Evolutionary conservation across 2,329 filamentous ascomycete genomes (phyloP), one percentile per base, ranked within the genome.

Genomic region (Tympanopsis confertula): DNA sequence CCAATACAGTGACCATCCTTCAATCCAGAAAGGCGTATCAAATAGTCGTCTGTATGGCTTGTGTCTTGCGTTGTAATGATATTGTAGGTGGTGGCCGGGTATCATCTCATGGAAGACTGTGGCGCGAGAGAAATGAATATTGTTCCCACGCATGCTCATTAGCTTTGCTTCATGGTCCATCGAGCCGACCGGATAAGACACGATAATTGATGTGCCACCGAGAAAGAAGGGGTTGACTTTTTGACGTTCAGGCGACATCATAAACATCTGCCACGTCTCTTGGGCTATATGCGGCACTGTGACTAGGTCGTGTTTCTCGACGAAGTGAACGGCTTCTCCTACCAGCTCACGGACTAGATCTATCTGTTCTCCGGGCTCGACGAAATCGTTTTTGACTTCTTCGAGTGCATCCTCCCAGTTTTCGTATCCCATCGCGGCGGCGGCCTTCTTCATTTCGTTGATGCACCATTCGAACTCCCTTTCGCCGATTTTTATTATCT

Each of bases 1-100:
- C 72, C 72, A 77, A 49, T 78, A 78, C 44, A 75, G 62, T 7
- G 72, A 67, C 71, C 72, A 77, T 14, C 73, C 73, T 50, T 78
- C 74, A 26, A 72, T 64, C 55, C 64, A 75, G 47, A 78, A 77
- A 0, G 71, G 69, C 1, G 72, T 77, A 20, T 57, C 51, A 50
- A 77, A 77, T 5, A 75, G 46, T 15, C 51, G 50, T 4, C 72
- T 63, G 49, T 77, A 69, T 3, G 63, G 60, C 14, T 59, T 61
- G 41, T 63, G 50, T 5, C 72, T 61, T 13, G 56, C 51, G 13
- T 61, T 64, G 47, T 68, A 59, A 50, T 68, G 65, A 13, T 66
- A 51, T 47, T 77, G 72, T 19, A 75, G 55, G 37, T 71, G 62
- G 42, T 76, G 71, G 1, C 73, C 73, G 0, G 73, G 72, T 13